Evolutionary conservation across 2,329 filamentous ascomycete genomes (phyloP).

Genomic region (Elsinoe fawcettii): DNA sequence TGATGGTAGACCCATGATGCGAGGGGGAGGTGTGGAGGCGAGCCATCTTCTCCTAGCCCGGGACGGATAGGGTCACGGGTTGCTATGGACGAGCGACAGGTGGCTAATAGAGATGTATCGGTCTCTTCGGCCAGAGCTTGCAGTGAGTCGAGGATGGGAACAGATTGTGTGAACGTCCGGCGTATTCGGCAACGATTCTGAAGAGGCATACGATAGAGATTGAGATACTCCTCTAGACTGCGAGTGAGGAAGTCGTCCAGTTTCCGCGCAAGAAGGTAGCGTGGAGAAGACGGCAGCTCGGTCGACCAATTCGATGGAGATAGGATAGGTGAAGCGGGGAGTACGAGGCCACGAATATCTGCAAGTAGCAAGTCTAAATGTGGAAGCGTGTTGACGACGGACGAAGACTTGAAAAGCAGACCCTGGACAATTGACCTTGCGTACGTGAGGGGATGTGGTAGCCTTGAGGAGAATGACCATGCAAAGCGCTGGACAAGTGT

Average conservation of each 20-base stretch:
- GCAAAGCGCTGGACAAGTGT: slow-evolving; percentile 57
- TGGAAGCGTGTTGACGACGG: slow-evolving; percentile 56
- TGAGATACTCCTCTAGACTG: slow-evolving; percentile 59
- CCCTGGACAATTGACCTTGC: slow-evolving; percentile 54
- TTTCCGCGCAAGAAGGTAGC: slow-evolving; percentile 62
- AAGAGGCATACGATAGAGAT: slow-evolving; percentile 74
- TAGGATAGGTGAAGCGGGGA: slow-evolving; percentile 64
- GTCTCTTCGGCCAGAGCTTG: slow-evolving; percentile 74
- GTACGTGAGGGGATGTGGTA: slow-evolving; percentile 75
- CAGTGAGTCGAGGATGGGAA: slow-evolving; percentile 74
- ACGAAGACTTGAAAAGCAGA: slow-evolving; percentile 64
- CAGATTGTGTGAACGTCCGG: slow-evolving; percentile 78
- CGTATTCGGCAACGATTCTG: slow-evolving; percentile 86
- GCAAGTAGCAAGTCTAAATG: slow-evolving; percentile 68
- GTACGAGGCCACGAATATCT: slow-evolving; percentile 68
- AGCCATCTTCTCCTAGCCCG: background rate
- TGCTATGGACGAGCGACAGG: background rate
- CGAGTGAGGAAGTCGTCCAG: slow-evolving; percentile 62
- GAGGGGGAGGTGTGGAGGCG: slow-evolving; percentile 58
- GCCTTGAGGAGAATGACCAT: slow-evolving; percentile 65
- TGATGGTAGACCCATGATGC: slow-evolving; percentile 86
- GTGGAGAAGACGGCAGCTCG: slow-evolving; percentile 64
- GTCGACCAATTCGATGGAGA: slow-evolving; percentile 68
- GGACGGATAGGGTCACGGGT: slow-evolving; percentile 9
- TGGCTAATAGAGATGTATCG: slow-evolving; percentile 39